phyloP scores from a whole-genome alignment of 2,329 filamentous ascomycete genomes.

The Cercospora sesami region DNA sequence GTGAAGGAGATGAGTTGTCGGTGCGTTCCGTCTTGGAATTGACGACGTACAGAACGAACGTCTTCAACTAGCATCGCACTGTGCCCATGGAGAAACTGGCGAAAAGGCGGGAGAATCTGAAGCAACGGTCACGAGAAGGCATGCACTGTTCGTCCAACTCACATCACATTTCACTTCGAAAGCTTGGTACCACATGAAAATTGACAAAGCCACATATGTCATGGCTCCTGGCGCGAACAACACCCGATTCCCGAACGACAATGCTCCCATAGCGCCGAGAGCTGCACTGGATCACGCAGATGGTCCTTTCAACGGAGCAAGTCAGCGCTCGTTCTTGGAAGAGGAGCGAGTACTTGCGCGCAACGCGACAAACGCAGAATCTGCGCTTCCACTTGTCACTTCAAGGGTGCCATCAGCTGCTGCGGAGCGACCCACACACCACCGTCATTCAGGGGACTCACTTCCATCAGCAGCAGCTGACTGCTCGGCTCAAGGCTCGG shows the following conservation, averaged over 20 bases:
- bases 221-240: neutral
- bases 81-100: neutral
- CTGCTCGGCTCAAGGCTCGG: neutral
- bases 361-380: neutral
- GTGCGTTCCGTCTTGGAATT: neutral
- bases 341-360: neutral
- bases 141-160: neutral
- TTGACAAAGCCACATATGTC: neutral
- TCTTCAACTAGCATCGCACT: neutral
- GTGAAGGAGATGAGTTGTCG: neutral
- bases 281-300: neutral
- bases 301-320: neutral
- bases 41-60: neutral
- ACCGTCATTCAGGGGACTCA: neutral
- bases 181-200: neutral
- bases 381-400: neutral
- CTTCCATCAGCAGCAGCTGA: neutral
- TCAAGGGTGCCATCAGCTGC: neutral
- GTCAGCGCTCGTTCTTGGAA: neutral
- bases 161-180: neutral
- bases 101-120: neutral
- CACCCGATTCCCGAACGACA: neutral
- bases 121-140: neutral
- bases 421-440: neutral
- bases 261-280: neutral